Evolutionary conservation across 352 stramenopile species (phyloP).

Genomic region (Globisporangium perplexum): DNA sequence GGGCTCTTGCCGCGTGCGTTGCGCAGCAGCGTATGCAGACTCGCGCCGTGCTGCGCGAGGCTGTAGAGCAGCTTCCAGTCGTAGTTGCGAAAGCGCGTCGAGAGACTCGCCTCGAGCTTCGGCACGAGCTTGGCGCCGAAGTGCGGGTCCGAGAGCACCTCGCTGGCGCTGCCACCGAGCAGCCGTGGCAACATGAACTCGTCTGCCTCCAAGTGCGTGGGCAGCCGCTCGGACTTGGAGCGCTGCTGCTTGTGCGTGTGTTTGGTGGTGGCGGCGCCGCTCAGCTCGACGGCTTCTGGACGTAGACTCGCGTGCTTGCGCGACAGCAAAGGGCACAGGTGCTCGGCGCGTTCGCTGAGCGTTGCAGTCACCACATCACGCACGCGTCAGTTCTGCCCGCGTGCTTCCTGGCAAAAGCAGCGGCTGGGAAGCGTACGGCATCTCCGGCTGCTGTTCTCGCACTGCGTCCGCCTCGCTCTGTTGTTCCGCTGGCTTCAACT

Average conservation of each 20-base stretch:
- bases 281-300: constrained; percentile 3
- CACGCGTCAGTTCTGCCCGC: neutral
- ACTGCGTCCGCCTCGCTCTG: neutral
- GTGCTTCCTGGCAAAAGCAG: neutral
- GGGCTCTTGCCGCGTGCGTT: constrained; percentile 29
- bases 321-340: neutral
- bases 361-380: neutral
- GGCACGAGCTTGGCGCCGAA: constrained; percentile 41
- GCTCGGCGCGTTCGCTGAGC: constrained; percentile 12
- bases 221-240: constrained; percentile 28
- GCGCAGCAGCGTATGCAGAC: constrained; percentile 50
- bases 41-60: constrained; percentile 58
- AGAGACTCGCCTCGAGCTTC: constrained; percentile 53
- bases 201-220: constrained; percentile 22
- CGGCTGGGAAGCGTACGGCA: neutral
- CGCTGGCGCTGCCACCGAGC: constrained; percentile 32
- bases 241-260: constrained; percentile 14
- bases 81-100: constrained; percentile 39
- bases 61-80: constrained; percentile 69
- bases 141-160: constrained; percentile 39
- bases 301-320: constrained; percentile 10
- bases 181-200: constrained; percentile 37
- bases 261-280: neutral
- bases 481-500: no score
- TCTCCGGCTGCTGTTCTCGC: constrained; percentile 10